Evolutionary conservation across 1,284 basidiomycete species (phyloP).

Genomic region (Termitomyces sp.): DNA sequence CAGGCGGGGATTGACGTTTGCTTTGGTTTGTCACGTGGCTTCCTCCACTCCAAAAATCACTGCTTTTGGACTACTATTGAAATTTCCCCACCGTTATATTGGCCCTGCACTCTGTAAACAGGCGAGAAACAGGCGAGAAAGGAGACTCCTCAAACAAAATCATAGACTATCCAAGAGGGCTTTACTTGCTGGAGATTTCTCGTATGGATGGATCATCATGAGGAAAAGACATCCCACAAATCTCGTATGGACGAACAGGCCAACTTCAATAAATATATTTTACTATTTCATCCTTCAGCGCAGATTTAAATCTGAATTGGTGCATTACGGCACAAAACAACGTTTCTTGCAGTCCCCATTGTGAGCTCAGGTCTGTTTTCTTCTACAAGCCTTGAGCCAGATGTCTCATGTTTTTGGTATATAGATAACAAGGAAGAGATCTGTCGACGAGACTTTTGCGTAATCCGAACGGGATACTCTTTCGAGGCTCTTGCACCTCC

Average conservation of each 20-base stretch:
- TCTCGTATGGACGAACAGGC: neutral
- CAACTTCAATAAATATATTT: neutral
- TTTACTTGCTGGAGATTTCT: neutral
- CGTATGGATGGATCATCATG: neutral
- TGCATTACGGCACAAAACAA: neutral
- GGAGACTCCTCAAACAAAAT: neutral
- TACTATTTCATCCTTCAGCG: neutral
- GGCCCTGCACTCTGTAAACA: neutral
- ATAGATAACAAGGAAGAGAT: neutral
- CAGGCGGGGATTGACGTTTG: neutral
- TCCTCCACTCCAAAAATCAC: neutral
- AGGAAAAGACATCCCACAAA: neutral
- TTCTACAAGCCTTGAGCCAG: neutral
- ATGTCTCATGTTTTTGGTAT: neutral
- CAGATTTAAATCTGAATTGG: neutral
- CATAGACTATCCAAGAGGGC: neutral
- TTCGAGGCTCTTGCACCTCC: no score
- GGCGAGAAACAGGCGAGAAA: neutral
- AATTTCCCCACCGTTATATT: neutral
- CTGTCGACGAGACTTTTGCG: neutral
- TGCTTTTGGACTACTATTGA: neutral
- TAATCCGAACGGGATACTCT: neutral
- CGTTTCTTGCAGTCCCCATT: no score
- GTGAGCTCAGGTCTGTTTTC: neutral
- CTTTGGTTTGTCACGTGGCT: conserved; percentile 15